Base-by-base conservation (phyloP, 306 rosid genomes). In the Dryas alaskensis region DNA sequence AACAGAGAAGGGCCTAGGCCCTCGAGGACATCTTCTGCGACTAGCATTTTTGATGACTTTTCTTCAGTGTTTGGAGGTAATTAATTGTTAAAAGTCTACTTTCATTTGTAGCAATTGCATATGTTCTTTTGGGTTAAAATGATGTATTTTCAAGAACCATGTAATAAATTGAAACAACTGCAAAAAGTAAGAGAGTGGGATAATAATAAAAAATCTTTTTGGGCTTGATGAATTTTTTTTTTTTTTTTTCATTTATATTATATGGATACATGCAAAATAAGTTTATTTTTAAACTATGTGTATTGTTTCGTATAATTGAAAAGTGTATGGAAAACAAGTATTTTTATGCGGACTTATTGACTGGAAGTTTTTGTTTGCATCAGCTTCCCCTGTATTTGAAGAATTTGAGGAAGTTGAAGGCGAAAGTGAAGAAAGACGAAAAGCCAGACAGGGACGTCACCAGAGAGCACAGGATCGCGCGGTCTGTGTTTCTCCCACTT, bases 351-450 rank as follows among this genome's bases (percentile, higher is more conserved):
- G 37, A 31, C 37, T 31, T 31, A 31, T 2, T 31, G 37, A 31
- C 37, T 31, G 37, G 46, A 27, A 50, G 43, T 25, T 16, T 64
- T 58, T 80, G 76, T 73, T 51, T 66, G 83, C 74, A 74, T 64
- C 81, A 94, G 96, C 61, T 76, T 86, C 91, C 74, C 46, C 86
- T 8, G 73, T 74, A 70, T 61, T 83, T 81, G 86, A 60, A 48
- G 80, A 78, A 69, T 92, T 92, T 43, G 48, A 82, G 77, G 99
- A 92, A 80, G 74, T 91, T 81, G 96, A 87, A 74, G 99, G 95
- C 25, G 99, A 94, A 82, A 82, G 86, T 82, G 93, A 88, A 83
- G 99, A 92, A 74, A 89, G 97, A 81, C 81, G 97, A 77, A 92
- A 54, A 75, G 88, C 95, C 6, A 87, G 99, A 86, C 78, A 84